phyloP scores from a whole-genome alignment of 2,329 filamentous ascomycete genomes.

The Tolypocladium cylindrosporum region DNA sequence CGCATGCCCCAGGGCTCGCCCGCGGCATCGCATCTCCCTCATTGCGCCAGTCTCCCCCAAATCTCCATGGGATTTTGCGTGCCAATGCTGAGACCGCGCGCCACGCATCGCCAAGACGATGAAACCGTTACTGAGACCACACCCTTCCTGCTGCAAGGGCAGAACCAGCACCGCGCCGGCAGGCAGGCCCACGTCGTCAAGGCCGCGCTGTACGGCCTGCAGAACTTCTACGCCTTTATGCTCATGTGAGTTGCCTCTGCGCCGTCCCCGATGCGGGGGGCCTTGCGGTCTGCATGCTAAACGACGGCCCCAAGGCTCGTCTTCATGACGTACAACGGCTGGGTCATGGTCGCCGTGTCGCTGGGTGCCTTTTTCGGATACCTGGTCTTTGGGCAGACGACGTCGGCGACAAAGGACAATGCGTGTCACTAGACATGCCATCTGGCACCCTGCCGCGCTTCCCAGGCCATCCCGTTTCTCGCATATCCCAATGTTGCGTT shows the following conservation, averaged over 20 bases:
- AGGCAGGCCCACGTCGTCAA: slow-evolving; percentile 68
- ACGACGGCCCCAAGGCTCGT: slow-evolving; percentile 55
- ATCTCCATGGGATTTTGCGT: slow-evolving; percentile 7
- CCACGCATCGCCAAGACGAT: slow-evolving; percentile 11
- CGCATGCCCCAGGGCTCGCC: background rate
- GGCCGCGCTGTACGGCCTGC: slow-evolving; percentile 74
- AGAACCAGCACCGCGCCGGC: slow-evolving; percentile 50
- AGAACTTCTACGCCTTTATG: slow-evolving; percentile 99
- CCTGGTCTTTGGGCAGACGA: slow-evolving; percentile 63
- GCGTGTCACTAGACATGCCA: slow-evolving; percentile 66
- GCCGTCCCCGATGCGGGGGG: background rate
- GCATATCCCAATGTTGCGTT: background rate
- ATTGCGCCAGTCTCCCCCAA: slow-evolving; percentile 1
- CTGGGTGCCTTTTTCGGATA: slow-evolving; percentile 86
- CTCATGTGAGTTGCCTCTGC: slow-evolving; percentile 66
- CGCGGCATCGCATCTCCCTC: background rate
- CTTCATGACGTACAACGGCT: slow-evolving; percentile 99
- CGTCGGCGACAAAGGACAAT: slow-evolving; percentile 69
- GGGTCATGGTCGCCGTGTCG: slow-evolving; percentile 88
- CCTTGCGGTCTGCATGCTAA: background rate
- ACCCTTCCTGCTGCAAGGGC: slow-evolving; percentile 62
- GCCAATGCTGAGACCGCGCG: slow-evolving; percentile 20
- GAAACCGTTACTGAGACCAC: slow-evolving; percentile 50
- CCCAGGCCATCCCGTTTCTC: background rate
- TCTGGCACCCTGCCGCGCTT: background rate